Percentiles rank a stretch among this genome's conserved stretches.
These are phyloP conservation scores for Ceratocystis smalleyi DNA, from an alignment of 2,329 filamentous ascomycete genomes.

Conservation along the genomic window DNA sequence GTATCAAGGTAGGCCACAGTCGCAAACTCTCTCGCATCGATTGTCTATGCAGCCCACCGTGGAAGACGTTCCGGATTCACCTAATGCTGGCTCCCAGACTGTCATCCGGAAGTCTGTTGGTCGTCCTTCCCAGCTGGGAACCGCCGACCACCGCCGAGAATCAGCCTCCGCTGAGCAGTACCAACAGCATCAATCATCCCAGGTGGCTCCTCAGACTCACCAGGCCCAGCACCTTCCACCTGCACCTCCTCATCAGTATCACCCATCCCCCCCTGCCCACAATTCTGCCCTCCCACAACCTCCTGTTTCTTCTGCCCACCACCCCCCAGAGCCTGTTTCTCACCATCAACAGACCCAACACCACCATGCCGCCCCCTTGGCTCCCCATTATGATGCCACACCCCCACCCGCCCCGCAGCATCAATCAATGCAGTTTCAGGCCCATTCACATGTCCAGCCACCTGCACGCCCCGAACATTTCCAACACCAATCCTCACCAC, in stretches of 20 bases:
- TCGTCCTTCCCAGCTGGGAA: conserved; percentile 7
- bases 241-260: neutral
- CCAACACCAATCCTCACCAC: conserved; percentile 2
- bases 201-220: neutral
- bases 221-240: neutral
- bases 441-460: neutral
- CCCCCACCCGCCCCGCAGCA: neutral
- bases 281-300: neutral
- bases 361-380: neutral
- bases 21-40: conserved; percentile 23
- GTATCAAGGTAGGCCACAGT: neutral
- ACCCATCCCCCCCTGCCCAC: neutral
- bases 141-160: neutral
- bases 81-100: conserved; percentile 18
- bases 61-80: conserved; percentile 46
- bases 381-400: neutral
- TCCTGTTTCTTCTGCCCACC: neutral
- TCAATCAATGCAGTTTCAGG: neutral
- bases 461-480: neutral
- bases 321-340: neutral
- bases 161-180: conserved; percentile 9
- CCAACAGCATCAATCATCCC: conserved; percentile 7
- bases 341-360: neutral
- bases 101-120: conserved; percentile 11
- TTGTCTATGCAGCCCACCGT: conserved; percentile 46